Base-by-base conservation (phyloP, 805 yeast species). In the Monosporozyma siamensis region DNA sequence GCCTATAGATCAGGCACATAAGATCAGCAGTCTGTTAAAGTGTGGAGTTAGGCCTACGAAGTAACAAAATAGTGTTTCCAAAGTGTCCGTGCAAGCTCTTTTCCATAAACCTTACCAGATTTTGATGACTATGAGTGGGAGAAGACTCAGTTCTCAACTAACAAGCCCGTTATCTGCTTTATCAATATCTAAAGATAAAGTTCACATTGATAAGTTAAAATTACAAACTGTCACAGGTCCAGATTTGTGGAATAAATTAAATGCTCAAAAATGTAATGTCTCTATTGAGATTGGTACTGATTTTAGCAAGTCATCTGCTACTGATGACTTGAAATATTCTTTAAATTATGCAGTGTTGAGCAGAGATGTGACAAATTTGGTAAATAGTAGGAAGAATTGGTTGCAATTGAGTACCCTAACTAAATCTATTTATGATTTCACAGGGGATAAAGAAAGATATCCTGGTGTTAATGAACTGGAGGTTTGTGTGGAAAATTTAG, bases 281-380 rank as follows among this genome's bases (percentile, higher is more conserved):
- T 72, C 82, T 9, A 69, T 84, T 21, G 68, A 70, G 35, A 71
- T 85, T 47, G 65, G 66, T 26, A 83, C 95, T 0, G 77, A 79
- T 52, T 82, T 89, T 53, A 68, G 73, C 20, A 67, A 73, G 43
- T 89, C 95, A n/a, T 78, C 90, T n/a, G 63, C 65, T 10, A 75
- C 80, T 0, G 97, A 90, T 63, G 90, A 89, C 55, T 69, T 90
- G 51, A 74, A 77, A 45, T 77, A 82, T 54, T 82, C 96, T 4
- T 73, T 90, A 48, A 90, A 90, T 62, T 90, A 90, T 61, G 97
- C 95, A 2, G 88, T 79, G 4, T 72, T 90, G 4, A 77, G 90
- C 4, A 69, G 86, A 40, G 75, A 76, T 32, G 65, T 90, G n/a
- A 59, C 74, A 31, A 67, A 69, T 4, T 73, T 64, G 48, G 74